Base-by-base conservation (phyloP, 345 rosid species). In the Raphanus raphanistrum region DNA sequence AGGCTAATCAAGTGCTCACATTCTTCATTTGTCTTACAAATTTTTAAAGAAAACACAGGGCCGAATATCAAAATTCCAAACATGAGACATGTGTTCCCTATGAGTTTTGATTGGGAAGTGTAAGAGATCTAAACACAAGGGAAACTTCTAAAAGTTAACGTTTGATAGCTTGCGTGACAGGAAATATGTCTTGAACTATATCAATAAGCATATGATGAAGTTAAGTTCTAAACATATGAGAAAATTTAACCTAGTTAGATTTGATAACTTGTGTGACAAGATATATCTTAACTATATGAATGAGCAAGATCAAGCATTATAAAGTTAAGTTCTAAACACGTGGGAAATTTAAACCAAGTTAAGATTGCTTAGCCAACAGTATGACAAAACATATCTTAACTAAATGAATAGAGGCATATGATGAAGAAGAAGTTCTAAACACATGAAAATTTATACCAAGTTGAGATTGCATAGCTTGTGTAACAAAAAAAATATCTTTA, bases 1-100 rank as follows among this genome's bases (percentile, higher is more conserved):
- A 88, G 87, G 65, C 76, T 76, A 50, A 92, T 94, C 66, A 94
- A 81, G 78, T 90, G 87, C 52, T 90, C 89, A 54, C 97, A 94
- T 75, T 94, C 97, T 75, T 86, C 84, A 75, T 88, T 81, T 61
- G 82, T 80, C 98, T 94, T 27, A 0, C 72, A 65, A 31, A 68
- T 8, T 77, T 33, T 35, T 8, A 63, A 31, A 38, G 29, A 57
- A 9, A 15, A 71, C 54, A 63, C 48, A 77, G 11, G 41, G 43
- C 66, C 8, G 35, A 62, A 5, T 3, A 28, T 63, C 11, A 63
- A 60, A 33, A 27, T 27, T 2, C 43, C 17, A 68, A 59, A 12
- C 50, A 58, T 41, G 35, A 57, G 29, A 61, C 41, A 32, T 62
- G 25, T 62, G 41, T 32, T 15, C 3, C 5, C 26, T 32, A 32